Conservation (phyloP, 2,329 filamentous ascomycete genomes). For the Cercospora beticola region DNA sequence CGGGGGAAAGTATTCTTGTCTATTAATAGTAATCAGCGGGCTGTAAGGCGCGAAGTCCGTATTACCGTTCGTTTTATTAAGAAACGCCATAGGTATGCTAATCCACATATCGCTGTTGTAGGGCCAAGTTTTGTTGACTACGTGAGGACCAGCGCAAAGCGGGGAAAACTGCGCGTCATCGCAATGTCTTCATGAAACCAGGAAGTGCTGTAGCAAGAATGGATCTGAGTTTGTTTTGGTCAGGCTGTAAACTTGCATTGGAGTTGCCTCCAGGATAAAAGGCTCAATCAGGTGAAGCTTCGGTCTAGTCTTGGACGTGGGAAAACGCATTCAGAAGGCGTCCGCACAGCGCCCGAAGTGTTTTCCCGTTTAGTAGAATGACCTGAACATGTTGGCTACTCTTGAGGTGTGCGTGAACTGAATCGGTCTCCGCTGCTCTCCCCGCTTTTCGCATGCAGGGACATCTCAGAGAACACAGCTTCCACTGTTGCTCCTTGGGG, state of each 20-base stretch:
- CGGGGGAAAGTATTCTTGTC: slow-evolving; percentile 32
- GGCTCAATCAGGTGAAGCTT: too few species aligned
- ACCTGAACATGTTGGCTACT: too few species aligned
- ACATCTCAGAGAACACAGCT: neutral
- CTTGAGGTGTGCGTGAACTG: too few species aligned
- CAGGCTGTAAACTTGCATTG: neutral
- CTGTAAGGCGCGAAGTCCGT: slow-evolving; percentile 20
- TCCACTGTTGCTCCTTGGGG: neutral
- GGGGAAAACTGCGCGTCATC: too few species aligned
- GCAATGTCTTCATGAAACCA: too few species aligned
- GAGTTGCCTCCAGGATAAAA: too few species aligned
- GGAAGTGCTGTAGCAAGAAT: neutral
- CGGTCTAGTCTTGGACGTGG: neutral
- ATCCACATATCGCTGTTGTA: neutral
- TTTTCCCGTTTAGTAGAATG: too few species aligned
- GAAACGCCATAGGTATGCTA: neutral
- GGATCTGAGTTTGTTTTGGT: neutral
- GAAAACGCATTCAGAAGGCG: neutral
- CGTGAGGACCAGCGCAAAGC: too few species aligned
- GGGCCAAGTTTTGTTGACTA: neutral
- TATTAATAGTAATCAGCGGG: slow-evolving; percentile 25
- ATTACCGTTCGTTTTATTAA: neutral
- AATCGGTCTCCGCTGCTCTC: neutral
- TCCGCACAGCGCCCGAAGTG: too few species aligned
- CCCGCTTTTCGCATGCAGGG: neutral